Base-by-base conservation (phyloP, 2,329 filamentous ascomycete genomes). In the Fusarium verticillioides region DNA sequence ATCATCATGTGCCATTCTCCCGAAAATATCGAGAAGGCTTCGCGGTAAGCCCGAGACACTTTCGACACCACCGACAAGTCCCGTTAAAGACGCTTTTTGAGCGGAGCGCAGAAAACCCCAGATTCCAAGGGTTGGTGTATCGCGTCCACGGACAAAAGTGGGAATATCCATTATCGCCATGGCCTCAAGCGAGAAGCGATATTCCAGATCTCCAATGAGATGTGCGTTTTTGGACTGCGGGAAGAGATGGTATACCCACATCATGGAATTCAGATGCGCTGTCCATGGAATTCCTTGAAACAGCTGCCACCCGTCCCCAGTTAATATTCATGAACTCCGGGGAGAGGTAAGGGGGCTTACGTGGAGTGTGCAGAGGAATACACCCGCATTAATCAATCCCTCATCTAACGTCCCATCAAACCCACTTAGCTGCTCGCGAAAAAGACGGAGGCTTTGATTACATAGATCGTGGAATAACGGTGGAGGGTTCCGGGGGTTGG, bases 41-140 rank as follows among this genome's bases (percentile, higher is more conserved):
- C 78, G 74, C 4, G 78, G 78, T 9, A 80, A 21, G 4, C 78
- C 78, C 9, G 78, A 75, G 7, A 79, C 62, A 5, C 65, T 66
- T 52, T 82, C 80, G 4, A 79, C 53, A 6, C 74, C 74, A 1
- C 18, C 43, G 4, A 34, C 36, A 28, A 50, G 59, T 1, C 46
- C 60, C 4, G n/a, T 21, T 4, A 56, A 7, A 9, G 53, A 42
- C 10, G 58, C 32, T 9, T 43, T 54, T n/a, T 76, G 70, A 1
- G 62, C 60, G 4, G 60, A 11, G 15, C 73, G 43, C 2, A 70
- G 57, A 16, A 40, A 60, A 2, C 58, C 42, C 74, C 74, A 76
- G 5, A 75, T 66, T 5, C 70, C 68, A 1, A 75, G 58, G 1
- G 68, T 72, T 1, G 58, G 37, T 4, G 40, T 70, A 21, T 58